Conservation (phyloP, 768 basidiomycete genomes). For the Podaxis carcinomalis region DNA sequence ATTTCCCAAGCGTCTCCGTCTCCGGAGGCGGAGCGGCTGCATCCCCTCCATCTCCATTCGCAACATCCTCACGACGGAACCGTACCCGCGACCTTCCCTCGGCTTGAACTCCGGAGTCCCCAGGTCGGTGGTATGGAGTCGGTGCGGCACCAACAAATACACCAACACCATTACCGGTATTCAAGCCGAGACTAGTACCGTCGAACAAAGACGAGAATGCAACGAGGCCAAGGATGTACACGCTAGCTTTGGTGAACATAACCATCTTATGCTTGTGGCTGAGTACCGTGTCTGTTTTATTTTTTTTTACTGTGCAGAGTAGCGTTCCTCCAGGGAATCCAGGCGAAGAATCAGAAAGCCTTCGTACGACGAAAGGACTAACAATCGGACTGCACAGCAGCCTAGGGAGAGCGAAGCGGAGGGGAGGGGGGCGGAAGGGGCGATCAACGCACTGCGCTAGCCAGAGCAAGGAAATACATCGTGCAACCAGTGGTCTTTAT, state of each 20-base stretch:
- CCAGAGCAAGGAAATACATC: not conserved
- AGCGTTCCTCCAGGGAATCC: slow-evolving; percentile 3
- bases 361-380: slow-evolving; percentile 1
- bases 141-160: not conserved
- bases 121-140: not conserved
- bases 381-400: not conserved
- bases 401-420: not conserved
- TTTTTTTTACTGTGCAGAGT: not conserved
- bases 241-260: not conserved
- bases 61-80: not conserved
- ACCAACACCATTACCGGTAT: not conserved
- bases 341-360: not conserved
- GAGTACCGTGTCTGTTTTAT: not conserved
- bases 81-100: not conserved
- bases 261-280: slow-evolving; percentile 6
- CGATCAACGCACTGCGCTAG: slow-evolving; percentile 6
- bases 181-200: not conserved
- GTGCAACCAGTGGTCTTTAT: not conserved
- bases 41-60: not conserved
- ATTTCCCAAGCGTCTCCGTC: not conserved
- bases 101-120: not conserved
- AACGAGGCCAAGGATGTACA: not conserved
- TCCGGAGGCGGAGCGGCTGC: not conserved
- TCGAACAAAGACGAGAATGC: not conserved
- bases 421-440: not conserved